Percentiles rank a stretch among this genome's conserved stretches.
These are phyloP conservation scores for Gentiana macrophylla DNA, from an alignment of 257 asterid species.

Conservation along the genomic window DNA sequence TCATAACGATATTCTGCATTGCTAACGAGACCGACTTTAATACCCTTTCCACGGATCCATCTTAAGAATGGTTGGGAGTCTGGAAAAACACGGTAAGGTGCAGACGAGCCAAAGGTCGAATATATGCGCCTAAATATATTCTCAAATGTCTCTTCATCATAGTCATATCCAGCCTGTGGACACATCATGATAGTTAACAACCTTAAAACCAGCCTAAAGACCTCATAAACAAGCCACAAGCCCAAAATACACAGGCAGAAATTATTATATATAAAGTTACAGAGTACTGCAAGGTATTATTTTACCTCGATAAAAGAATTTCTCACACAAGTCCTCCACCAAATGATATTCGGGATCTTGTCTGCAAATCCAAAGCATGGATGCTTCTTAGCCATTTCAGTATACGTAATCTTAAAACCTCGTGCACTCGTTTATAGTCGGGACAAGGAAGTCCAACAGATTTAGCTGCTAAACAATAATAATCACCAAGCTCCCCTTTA, in stretches of 20 bases:
- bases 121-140: constrained; percentile 78
- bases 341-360: constrained; percentile 75
- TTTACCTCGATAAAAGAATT: constrained; percentile 84
- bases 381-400: constrained; percentile 79
- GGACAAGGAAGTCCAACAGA: constrained; percentile 90
- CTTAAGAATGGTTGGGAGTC: constrained; percentile 79
- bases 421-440: constrained; percentile 79
- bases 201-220: too few relatives aligned
- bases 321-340: constrained; percentile 95
- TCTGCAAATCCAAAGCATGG: constrained; percentile 93
- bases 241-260: too few relatives aligned
- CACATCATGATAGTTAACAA: constrained; percentile 5
- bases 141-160: constrained; percentile 88
- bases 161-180: constrained; percentile 91
- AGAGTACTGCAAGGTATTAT: neutral
- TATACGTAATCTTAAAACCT: constrained; percentile 80
- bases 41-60: constrained; percentile 64
- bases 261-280: too few relatives aligned
- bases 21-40: constrained; percentile 79
- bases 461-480: constrained; percentile 98
- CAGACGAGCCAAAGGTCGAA: constrained; percentile 86
- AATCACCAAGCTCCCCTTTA: constrained; percentile 98
- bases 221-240: too few relatives aligned
- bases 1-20: constrained; percentile 83
- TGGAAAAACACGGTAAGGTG: constrained; percentile 69